These are phyloP conservation scores for Cladosporium colombiae DNA, from an alignment of 2,329 filamentous ascomycete genomes.

Conservation along the genomic window DNA sequence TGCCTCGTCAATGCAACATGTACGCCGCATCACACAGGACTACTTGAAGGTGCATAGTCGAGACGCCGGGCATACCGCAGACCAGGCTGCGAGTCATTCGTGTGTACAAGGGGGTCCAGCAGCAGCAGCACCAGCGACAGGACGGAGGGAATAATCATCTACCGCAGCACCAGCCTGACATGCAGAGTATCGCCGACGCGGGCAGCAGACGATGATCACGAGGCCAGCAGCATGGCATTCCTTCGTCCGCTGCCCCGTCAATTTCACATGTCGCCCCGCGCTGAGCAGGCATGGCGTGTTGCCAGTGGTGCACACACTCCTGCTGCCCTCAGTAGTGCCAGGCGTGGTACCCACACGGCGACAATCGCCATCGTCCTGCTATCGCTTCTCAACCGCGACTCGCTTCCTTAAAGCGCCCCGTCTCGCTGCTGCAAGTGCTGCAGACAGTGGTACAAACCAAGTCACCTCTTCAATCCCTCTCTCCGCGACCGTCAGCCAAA, in stretches of 20 bases:
- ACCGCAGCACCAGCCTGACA: constrained; percentile 2
- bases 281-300: not conserved
- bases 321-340: not conserved
- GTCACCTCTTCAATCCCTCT: not conserved
- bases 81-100: constrained; percentile 16
- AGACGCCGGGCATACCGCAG: constrained; percentile 11
- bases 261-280: constrained; percentile 19
- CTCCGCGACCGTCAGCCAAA: constrained; percentile 5
- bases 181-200: constrained; percentile 17
- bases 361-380: not conserved
- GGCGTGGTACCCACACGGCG: not conserved
- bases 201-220: constrained; percentile 23
- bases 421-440: constrained; percentile 2
- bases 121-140: not conserved
- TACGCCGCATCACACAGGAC: constrained; percentile 10
- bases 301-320: not conserved
- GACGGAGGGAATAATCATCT: constrained; percentile 8
- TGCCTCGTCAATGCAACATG: constrained; percentile 10
- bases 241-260: constrained; percentile 20
- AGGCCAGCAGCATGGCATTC: constrained; percentile 21
- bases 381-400: not conserved
- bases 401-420: constrained; percentile 12
- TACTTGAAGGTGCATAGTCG: constrained; percentile 6
- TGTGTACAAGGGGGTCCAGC: not conserved
- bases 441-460: not conserved